These are phyloP conservation scores for Cladosporium sp. DNA, from an alignment of 2,329 filamentous ascomycete genomes.

Conservation along the genomic window DNA sequence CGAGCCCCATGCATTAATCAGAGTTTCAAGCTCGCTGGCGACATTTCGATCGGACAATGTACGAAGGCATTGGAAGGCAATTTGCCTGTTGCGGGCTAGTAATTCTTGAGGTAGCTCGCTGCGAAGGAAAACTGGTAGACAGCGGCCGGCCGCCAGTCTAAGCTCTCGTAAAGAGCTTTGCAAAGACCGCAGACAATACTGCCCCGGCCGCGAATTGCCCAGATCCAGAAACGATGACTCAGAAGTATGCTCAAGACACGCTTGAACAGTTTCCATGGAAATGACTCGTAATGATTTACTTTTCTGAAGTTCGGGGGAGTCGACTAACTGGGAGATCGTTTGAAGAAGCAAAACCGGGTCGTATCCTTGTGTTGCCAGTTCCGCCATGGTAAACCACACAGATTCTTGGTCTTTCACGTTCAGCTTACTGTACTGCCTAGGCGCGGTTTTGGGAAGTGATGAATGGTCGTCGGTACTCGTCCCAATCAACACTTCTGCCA, in stretches of 20 bases:
- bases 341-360: conserved; percentile 5
- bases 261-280: conserved; percentile 66
- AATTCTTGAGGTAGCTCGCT: conserved; percentile 44
- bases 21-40: conserved; percentile 70
- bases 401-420: conserved; percentile 18
- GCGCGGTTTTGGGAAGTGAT: conserved; percentile 17
- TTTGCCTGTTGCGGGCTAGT: conserved; percentile 60
- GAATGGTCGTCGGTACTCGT: conserved; percentile 17
- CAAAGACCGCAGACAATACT: conserved; percentile 76
- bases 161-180: conserved; percentile 82
- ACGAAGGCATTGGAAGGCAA: conserved; percentile 66
- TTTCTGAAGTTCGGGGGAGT: conserved; percentile 38
- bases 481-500: conserved; percentile 18
- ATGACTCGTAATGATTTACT: conserved; percentile 61
- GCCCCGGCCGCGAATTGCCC: conserved; percentile 61
- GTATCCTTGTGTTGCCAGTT: conserved; percentile 18
- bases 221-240: conserved; percentile 60
- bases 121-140: conserved; percentile 55
- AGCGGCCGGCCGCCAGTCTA: conserved; percentile 69
- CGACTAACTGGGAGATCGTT: conserved; percentile 25
- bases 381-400: conserved; percentile 23
- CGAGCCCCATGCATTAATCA: conserved; percentile 80
- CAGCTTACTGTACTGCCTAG: conserved; percentile 19
- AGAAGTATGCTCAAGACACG: conserved; percentile 63
- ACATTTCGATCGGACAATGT: conserved; percentile 65